These are phyloP conservation scores for Goffeauzyma gilvescens DNA, from an alignment of 768 basidiomycete genomes.

Conservation along the genomic window DNA sequence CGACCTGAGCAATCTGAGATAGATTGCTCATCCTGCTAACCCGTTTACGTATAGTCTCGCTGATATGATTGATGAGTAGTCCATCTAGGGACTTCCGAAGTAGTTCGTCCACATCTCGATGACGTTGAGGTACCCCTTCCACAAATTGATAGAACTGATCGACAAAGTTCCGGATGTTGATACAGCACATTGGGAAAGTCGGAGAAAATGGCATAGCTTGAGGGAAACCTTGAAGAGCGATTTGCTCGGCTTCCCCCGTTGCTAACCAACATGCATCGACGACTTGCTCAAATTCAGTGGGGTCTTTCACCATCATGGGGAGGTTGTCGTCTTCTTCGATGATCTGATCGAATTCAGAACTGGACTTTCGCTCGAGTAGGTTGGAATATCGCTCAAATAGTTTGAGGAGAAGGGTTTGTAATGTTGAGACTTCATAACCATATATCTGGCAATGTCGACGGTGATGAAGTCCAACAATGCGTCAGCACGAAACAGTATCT, in stretches of 20 bases:
- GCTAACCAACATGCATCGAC: slow-evolving; percentile 69
- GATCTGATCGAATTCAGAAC: slow-evolving; percentile 58
- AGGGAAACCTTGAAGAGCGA: slow-evolving; percentile 40
- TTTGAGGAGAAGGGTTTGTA: slow-evolving; percentile 66
- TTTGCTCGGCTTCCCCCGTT: slow-evolving; percentile 43
- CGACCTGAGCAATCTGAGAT: slow-evolving; percentile 78
- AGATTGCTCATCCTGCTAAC: slow-evolving; percentile 56
- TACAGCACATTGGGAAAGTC: slow-evolving; percentile 84
- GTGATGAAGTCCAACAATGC: slow-evolving; percentile 4
- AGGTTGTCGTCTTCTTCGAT: slow-evolving; percentile 71
- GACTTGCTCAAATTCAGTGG: slow-evolving; percentile 49
- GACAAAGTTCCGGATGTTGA: slow-evolving; percentile 73
- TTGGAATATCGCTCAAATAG: slow-evolving; percentile 78
- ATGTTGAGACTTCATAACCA: slow-evolving; percentile 60
- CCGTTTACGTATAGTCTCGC: slow-evolving; percentile 54
- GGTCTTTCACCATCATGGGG: slow-evolving; percentile 50
- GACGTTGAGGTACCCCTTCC: slow-evolving; percentile 80
- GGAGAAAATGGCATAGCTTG: slow-evolving; percentile 79
- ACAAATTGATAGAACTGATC: slow-evolving; percentile 92
- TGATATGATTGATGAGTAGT: slow-evolving; percentile 50
- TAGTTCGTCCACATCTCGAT: slow-evolving; percentile 76
- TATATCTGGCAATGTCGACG: slow-evolving; percentile 51
- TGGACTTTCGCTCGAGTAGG: slow-evolving; percentile 63
- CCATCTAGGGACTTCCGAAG: slow-evolving; percentile 79
- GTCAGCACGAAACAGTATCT: neutral